Conservation (phyloP, 2,329 filamentous ascomycete species). For the Colletotrichum sp. region DNA sequence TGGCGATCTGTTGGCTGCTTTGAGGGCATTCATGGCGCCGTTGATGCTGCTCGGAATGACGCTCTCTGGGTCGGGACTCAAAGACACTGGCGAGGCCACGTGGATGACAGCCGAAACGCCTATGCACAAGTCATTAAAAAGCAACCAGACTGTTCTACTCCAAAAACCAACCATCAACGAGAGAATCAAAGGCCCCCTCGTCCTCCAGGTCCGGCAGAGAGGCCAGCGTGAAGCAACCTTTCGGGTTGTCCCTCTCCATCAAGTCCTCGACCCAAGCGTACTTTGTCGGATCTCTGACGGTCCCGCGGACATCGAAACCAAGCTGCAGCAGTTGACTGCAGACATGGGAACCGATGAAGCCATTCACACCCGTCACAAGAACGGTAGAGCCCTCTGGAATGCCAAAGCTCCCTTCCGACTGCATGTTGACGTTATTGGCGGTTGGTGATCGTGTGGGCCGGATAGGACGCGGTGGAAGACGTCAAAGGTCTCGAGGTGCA, state of each 20-base stretch:
- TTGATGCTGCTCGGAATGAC: constrained; percentile 40
- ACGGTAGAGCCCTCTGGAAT: constrained; percentile 24
- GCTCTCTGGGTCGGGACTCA: constrained; percentile 40
- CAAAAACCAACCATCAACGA: constrained; percentile 27
- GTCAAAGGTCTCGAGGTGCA: neutral
- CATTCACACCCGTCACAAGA: constrained; percentile 47
- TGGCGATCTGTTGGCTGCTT: constrained; percentile 37
- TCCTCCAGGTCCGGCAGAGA: constrained; percentile 37
- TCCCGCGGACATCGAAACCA: constrained; percentile 44
- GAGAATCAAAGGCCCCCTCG: constrained; percentile 28
- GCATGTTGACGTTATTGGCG: neutral
- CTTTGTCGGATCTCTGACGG: constrained; percentile 38
- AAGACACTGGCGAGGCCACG: constrained; percentile 37
- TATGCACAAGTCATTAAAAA: neutral
- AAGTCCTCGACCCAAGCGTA: constrained; percentile 29
- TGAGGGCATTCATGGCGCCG: constrained; percentile 33
- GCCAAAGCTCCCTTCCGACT: constrained; percentile 3
- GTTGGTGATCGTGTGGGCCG: neutral
- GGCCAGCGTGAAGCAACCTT: constrained; percentile 34
- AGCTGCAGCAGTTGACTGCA: constrained; percentile 37
- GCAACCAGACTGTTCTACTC: neutral
- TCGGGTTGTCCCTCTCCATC: constrained; percentile 34
- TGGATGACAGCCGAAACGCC: constrained; percentile 25
- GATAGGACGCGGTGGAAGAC: neutral
- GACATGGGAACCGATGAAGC: constrained; percentile 46